Conservation (phyloP, 441 rosid species). For the Erodium chrysanthum region DNA sequence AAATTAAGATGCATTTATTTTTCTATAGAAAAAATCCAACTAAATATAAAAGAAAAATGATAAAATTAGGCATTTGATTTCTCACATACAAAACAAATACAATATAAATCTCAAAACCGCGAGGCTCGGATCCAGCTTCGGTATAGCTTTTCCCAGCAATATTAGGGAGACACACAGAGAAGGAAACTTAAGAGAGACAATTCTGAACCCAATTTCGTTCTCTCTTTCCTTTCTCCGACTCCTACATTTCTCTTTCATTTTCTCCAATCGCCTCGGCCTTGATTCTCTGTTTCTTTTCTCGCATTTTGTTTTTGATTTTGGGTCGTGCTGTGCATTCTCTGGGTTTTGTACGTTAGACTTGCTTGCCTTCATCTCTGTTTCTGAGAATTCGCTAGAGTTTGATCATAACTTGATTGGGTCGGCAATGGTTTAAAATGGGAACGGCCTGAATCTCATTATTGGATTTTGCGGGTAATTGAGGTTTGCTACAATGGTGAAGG, state of each 20-base stretch:
- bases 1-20: too few relatives aligned
- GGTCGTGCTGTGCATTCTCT: too few relatives aligned
- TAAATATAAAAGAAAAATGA: background rate
- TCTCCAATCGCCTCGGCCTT: too few relatives aligned
- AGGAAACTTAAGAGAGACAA: background rate
- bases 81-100: background rate
- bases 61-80: background rate
- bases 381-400: too few relatives aligned
- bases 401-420: too few relatives aligned
- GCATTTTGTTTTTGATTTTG: background rate
- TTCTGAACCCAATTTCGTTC: background rate
- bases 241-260: background rate
- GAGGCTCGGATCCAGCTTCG: background rate
- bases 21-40: too few relatives aligned
- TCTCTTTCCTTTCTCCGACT: background rate
- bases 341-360: too few relatives aligned
- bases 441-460: background rate
- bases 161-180: background rate
- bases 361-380: too few relatives aligned
- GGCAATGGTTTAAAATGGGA: too few relatives aligned
- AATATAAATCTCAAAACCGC: background rate
- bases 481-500: constrained; percentile 23
- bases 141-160: background rate
- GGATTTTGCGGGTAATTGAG: background rate
- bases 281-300: background rate